Percentiles rank a stretch among this genome's conserved stretches.
Conservation (phyloP, 495 filamentous ascomycete genomes). For the Neurospora africana region DNA sequence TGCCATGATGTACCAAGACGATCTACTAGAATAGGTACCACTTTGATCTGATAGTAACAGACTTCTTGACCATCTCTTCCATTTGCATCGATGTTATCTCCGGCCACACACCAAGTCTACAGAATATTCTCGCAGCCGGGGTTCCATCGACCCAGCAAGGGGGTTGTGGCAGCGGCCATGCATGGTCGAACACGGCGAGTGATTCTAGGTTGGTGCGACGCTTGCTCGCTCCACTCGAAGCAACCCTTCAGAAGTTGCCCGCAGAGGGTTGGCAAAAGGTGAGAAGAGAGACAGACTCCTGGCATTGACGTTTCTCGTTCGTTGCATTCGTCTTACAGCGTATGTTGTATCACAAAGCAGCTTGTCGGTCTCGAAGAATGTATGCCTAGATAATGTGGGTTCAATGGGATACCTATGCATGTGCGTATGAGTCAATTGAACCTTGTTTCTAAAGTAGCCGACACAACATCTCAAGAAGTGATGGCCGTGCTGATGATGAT, state of each 20-base stretch:
- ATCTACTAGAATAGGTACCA: background rate
- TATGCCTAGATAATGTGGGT: background rate
- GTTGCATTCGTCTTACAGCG: background rate
- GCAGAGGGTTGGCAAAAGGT: background rate
- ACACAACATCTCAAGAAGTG: background rate
- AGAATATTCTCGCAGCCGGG: constrained; percentile 5
- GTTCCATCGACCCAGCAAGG: constrained; percentile 12
- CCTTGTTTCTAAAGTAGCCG: background rate
- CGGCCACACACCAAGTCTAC: constrained; percentile 2
- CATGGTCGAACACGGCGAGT: constrained; percentile 26
- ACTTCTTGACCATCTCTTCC: background rate
- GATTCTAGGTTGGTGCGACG: background rate
- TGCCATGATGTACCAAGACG: background rate
- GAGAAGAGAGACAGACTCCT: background rate
- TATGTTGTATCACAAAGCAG: background rate
- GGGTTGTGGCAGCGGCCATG: constrained; percentile 3
- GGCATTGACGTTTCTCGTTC: background rate
- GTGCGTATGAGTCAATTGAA: background rate
- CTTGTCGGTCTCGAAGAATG: background rate
- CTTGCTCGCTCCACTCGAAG: background rate
- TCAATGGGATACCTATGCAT: background rate
- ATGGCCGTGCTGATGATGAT: background rate
- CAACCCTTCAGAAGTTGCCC: background rate
- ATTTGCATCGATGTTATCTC: background rate
- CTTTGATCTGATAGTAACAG: background rate